phyloP scores from a whole-genome alignment of 2,329 filamentous ascomycete species.

The Sarocladium brachiariae region DNA sequence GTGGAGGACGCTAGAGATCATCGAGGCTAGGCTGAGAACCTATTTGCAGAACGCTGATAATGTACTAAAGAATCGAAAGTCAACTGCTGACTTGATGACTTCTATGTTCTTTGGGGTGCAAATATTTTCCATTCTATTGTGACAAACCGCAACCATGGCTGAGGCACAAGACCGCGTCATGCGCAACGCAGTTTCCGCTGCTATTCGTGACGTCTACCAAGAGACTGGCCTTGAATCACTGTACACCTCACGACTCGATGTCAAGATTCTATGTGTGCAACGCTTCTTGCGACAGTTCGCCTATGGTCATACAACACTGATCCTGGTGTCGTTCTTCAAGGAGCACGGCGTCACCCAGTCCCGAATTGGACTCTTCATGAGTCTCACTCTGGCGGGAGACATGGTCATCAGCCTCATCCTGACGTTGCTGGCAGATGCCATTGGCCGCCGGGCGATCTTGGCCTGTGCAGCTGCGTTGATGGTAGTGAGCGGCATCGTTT shows the following conservation, averaged over 20 bases:
- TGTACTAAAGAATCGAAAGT: too few relatives aligned
- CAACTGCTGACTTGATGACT: too few relatives aligned
- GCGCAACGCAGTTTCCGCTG: neutral
- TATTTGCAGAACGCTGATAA: too few relatives aligned
- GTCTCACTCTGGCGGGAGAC: slow-evolving; percentile 54
- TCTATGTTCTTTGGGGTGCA: too few relatives aligned
- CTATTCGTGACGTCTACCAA: neutral
- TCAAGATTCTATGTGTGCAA: slow-evolving; percentile 50
- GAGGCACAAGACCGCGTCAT: too few relatives aligned
- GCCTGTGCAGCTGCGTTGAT: slow-evolving; percentile 48
- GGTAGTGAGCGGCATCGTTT: slow-evolving; percentile 47
- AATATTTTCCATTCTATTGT: too few relatives aligned
- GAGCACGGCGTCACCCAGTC: slow-evolving; percentile 42
- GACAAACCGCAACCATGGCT: too few relatives aligned
- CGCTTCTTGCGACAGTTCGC: slow-evolving; percentile 57
- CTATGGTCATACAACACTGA: slow-evolving; percentile 52
- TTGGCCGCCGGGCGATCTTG: slow-evolving; percentile 49
- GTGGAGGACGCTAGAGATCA: too few relatives aligned
- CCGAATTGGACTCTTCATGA: slow-evolving; percentile 58
- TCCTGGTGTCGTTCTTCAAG: slow-evolving; percentile 50
- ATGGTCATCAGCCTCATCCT: slow-evolving; percentile 51
- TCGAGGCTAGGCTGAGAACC: too few relatives aligned
- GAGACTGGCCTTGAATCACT: slow-evolving; percentile 3
- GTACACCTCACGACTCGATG: slow-evolving; percentile 30
- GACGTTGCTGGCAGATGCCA: slow-evolving; percentile 49